Evolutionary conservation across 768 basidiomycete genomes (phyloP), one percentile per base, ranked within the genome.

Genomic region (Macrocybe gigantea): DNA sequence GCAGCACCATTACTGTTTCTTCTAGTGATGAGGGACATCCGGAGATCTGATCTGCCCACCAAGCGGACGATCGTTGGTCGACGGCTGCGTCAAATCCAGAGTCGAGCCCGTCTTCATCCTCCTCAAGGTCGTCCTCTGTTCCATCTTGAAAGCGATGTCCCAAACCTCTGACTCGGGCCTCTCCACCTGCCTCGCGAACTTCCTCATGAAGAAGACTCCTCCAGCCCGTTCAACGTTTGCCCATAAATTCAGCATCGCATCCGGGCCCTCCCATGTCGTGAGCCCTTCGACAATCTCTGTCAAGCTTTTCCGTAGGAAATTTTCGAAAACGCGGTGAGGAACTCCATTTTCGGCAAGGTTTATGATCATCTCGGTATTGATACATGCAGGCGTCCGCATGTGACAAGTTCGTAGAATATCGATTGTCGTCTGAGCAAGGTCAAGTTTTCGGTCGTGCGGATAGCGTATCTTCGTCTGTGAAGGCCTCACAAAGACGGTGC

Each of bases 311-410:
- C 65, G 63, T 33, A 78, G 50, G 2, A 80, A 52, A 0, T 66
- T 44, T 5, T 63, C 41, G 51, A 84, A 79, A 5, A 70, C 59
- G 0, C 38, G 3, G 29, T 60, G 49, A 5, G 73, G 70, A 2
- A 87, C 83, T 0, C 79, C 78, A 54, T 85, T 85, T 48, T 85
- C 82, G 0, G 76, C 69, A 5, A 85, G 65, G 56, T 84, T 85
- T 42, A 83, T 74, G 34, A 85, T 77, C 0, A 72, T 77, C 53
- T 87, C 82, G 1, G 69, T 62, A 1, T 80, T 77, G 5, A 85
- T 64, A 6, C 68, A 64, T 5, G 71, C 65, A 1, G 76, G 72
- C 1, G 69, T 66, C 12, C 65, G 63, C 51, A 82, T 60, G 10
- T 75, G 73, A 0, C 80, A 74, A 0, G 70, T 62, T 33, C 73